Percentiles rank a stretch among this genome's conserved stretches.
Evolutionary conservation across 495 filamentous ascomycete species (phyloP).

Genomic region (Penicillium macrosclerotiorum): DNA sequence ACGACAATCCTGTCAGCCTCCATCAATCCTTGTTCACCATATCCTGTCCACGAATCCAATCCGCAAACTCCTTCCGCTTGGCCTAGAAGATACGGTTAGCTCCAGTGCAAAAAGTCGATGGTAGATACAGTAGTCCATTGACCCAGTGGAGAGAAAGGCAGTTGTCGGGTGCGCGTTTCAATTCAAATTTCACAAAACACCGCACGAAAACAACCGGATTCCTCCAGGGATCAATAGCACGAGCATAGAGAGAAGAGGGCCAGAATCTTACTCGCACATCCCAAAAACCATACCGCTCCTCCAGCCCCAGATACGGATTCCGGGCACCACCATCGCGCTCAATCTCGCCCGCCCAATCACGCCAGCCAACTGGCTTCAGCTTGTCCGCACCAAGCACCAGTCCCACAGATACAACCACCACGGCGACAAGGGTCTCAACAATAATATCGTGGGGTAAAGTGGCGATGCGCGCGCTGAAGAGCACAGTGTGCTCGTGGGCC

Average conservation of each 20-base stretch:
- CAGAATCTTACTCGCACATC: constrained; percentile 62
- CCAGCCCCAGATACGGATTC: constrained; percentile 51
- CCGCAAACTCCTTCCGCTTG: constrained; percentile 72
- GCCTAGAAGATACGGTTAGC: constrained; percentile 46
- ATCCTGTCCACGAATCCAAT: constrained; percentile 60
- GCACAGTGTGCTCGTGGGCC: constrained; percentile 75
- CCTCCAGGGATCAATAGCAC: no score
- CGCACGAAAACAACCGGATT: constrained; percentile 33
- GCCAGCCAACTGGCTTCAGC: constrained; percentile 75
- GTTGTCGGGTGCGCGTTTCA: no score
- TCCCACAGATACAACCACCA: constrained; percentile 65
- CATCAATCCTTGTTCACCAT: constrained; percentile 23
- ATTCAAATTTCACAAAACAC: not conserved
- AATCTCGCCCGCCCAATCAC: constrained; percentile 78
- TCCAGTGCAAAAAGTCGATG: no score
- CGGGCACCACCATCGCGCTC: constrained; percentile 61
- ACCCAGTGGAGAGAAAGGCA: constrained; percentile 1
- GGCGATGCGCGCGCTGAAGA: constrained; percentile 56
- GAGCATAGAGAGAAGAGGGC: constrained; percentile 40
- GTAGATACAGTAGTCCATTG: not conserved
- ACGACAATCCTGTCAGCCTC: not conserved
- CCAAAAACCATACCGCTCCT: constrained; percentile 65
- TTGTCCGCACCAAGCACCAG: constrained; percentile 68
- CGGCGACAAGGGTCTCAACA: constrained; percentile 60
- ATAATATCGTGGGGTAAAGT: constrained; percentile 70